A percentile compares a stretch with the other conserved stretches of the same genome.
Conservation (phyloP, 2,329 filamentous ascomycete genomes). For the Calonectria honghensis region DNA sequence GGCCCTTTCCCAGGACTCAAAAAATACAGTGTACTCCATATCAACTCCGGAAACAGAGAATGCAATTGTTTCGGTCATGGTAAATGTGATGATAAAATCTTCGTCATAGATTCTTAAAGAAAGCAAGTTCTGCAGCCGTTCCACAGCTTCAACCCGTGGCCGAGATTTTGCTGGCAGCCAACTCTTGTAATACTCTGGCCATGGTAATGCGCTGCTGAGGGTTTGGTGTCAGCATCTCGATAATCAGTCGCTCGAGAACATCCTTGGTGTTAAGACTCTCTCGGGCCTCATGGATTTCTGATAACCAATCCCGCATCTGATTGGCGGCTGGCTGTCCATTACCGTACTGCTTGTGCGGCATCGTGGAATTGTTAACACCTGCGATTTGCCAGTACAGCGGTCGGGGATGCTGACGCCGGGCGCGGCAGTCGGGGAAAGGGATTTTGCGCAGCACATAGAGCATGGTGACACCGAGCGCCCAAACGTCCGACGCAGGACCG, state of each 20-base stretch:
- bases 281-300: conserved; percentile 70
- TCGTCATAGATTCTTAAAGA: conserved; percentile 32
- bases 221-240: conserved; percentile 73
- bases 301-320: conserved; percentile 75
- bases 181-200: conserved; percentile 68
- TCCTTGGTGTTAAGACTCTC: conserved; percentile 67
- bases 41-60: conserved; percentile 41
- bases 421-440: conserved; percentile 72
- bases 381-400: conserved; percentile 76
- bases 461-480: conserved; percentile 77
- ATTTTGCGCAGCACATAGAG: conserved; percentile 75
- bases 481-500: conserved; percentile 74
- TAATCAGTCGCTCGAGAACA: conserved; percentile 70
- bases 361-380: conserved; percentile 68
- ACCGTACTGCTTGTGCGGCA: conserved; percentile 58
- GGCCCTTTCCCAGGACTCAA: conserved; percentile 31
- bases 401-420: conserved; percentile 67
- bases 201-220: conserved; percentile 72
- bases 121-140: conserved; percentile 8
- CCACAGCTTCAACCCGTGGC: conserved; percentile 37
- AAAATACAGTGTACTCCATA: conserved; percentile 40
- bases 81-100: conserved; percentile 37
- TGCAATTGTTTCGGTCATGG: conserved; percentile 33
- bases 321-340: conserved; percentile 65
- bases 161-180: conserved; percentile 58